These are phyloP conservation scores for Graphilbum sp. DNA, from an alignment of 2,329 filamentous ascomycete species.

Conservation along the genomic window DNA sequence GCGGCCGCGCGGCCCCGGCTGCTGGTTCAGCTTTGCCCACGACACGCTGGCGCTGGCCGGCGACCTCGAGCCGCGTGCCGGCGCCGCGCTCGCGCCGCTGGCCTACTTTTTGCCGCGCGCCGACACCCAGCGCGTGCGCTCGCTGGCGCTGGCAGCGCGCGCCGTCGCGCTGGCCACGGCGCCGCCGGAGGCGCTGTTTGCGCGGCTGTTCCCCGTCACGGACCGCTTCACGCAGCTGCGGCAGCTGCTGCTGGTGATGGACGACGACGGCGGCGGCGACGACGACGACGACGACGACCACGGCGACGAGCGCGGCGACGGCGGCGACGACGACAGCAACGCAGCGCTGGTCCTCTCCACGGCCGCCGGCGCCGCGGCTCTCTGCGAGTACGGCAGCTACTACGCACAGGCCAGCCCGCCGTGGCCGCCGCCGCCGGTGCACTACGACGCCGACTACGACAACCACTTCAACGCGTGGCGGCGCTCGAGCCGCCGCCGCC, in stretches of 20 bases:
- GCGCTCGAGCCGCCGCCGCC: not conserved
- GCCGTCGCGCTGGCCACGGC: no score
- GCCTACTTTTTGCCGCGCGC: slow-evolving; percentile 27
- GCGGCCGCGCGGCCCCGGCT: slow-evolving; percentile 4
- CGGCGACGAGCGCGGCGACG: no score
- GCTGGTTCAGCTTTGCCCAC: slow-evolving; percentile 29
- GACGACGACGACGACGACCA: no score
- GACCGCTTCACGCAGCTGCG: slow-evolving; percentile 23
- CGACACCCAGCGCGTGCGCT: slow-evolving; percentile 25
- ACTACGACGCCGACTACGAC: no score
- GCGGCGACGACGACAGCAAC: not conserved
- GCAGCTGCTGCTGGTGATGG: slow-evolving; percentile 18
- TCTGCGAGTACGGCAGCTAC: not conserved
- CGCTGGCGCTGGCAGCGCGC: no score
- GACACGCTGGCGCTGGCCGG: slow-evolving; percentile 31
- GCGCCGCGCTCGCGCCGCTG: no score
- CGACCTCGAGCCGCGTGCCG: slow-evolving; percentile 31
- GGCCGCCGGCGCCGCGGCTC: not conserved
- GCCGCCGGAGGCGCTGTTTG: slow-evolving; percentile 18
- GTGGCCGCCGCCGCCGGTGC: no score
- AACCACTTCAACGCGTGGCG: not conserved
- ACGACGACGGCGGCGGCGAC: slow-evolving; percentile 8
- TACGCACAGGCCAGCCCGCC: not conserved
- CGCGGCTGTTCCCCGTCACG: slow-evolving; percentile 29
- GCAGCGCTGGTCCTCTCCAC: no score